A percentile compares a stretch with the other conserved stretches of the same genome.
Evolutionary conservation across 2,329 filamentous ascomycete genomes (phyloP).

Genomic region (Fusarium sp.): DNA sequence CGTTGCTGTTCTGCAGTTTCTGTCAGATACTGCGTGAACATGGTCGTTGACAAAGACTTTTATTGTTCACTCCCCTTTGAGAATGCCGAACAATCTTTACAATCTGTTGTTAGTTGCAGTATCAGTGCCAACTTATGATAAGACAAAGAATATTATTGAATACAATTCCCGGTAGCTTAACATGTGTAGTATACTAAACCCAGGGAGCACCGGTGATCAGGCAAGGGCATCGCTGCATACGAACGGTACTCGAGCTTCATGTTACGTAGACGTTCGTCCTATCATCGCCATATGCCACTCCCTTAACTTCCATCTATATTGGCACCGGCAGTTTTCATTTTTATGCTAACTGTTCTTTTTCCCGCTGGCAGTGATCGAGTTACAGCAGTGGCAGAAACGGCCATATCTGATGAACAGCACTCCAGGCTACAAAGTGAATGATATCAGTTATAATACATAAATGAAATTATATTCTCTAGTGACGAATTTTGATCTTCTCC

Average conservation of each 20-base stretch:
- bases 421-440: background rate
- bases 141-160: background rate
- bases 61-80: background rate
- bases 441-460: background rate
- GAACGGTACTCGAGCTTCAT: background rate
- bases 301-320: accelerated
- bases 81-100: background rate
- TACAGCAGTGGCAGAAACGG: background rate
- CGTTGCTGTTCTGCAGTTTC: background rate
- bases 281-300: accelerated
- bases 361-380: background rate
- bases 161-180: accelerated
- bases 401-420: background rate
- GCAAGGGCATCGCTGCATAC: background rate
- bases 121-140: background rate
- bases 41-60: background rate
- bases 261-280: background rate
- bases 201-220: accelerated
- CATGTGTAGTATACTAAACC: background rate
- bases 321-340: background rate
- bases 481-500: accelerated
- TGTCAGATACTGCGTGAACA: background rate
- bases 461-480: too few relatives aligned
- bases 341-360: too few relatives aligned
- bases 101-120: background rate